Percentiles rank a stretch among this genome's conserved stretches.
phyloP scores from a whole-genome alignment of 257 asterid species.

The Capsicum baccatum region DNA sequence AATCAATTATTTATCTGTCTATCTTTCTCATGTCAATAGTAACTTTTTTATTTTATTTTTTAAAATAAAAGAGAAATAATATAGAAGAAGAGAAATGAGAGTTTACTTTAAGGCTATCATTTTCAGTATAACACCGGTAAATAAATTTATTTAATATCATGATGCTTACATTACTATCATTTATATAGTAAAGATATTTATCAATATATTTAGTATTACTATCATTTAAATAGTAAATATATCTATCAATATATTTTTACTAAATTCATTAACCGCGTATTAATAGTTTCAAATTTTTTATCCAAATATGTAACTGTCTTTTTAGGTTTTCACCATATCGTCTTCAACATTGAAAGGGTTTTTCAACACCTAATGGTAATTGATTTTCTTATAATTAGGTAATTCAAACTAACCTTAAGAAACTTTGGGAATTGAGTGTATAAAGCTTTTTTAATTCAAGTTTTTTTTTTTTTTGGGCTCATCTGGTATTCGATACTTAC shows the following conservation, averaged over 20 bases:
- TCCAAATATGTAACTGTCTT: neutral
- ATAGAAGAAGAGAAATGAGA: neutral
- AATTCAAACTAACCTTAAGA: neutral
- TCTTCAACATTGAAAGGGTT: too few relatives aligned
- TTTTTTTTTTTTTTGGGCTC: neutral
- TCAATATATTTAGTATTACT: neutral
- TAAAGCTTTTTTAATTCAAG: neutral
- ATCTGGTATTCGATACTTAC: rapidly evolving
- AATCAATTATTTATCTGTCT: neutral
- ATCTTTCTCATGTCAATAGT: neutral
- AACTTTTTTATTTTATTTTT: neutral
- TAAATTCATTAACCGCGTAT: neutral
- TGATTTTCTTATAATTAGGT: too few relatives aligned
- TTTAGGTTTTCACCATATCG: neutral
- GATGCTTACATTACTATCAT: neutral
- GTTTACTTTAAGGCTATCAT: neutral
- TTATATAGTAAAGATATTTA: neutral
- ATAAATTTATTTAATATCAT: neutral
- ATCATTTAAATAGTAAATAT: neutral
- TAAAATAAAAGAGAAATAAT: neutral
- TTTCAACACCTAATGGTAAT: neutral
- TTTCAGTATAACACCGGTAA: neutral
- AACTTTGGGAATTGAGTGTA: neutral
- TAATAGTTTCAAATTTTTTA: neutral
- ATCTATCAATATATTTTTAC: neutral